A percentile compares a stretch with the other conserved stretches of the same genome.
phyloP scores from a whole-genome alignment of 345 rosid species.

The Eutrema heterophyllum region DNA sequence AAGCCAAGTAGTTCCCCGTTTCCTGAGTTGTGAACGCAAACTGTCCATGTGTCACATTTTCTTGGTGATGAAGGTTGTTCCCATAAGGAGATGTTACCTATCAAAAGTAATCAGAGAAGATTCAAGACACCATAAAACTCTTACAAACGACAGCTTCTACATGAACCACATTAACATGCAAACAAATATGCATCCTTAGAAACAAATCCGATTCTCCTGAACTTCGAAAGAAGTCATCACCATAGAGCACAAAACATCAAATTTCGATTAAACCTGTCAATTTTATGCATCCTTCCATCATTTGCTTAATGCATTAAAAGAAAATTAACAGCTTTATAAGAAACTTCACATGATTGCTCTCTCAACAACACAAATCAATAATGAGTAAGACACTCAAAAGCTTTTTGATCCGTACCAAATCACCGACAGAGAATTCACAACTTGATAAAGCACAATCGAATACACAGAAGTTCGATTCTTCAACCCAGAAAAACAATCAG shows the following conservation, averaged over 20 bases:
- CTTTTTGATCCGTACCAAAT: background rate
- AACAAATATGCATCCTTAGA: background rate
- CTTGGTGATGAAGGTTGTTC: constrained; percentile 59
- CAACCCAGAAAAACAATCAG: background rate
- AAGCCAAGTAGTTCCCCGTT: constrained; percentile 75
- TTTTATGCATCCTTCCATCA: background rate
- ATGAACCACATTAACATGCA: background rate
- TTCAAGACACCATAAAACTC: background rate
- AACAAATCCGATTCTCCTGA: background rate
- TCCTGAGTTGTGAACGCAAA: constrained; percentile 90
- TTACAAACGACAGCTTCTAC: background rate
- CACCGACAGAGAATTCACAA: background rate
- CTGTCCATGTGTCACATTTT: constrained; percentile 74
- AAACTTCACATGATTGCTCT: background rate
- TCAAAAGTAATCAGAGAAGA: background rate
- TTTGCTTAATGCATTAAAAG: background rate
- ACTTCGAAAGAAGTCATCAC: background rate
- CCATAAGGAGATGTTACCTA: constrained; percentile 91
- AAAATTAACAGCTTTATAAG: background rate
- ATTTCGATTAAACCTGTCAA: background rate
- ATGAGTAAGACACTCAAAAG: background rate
- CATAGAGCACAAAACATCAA: background rate
- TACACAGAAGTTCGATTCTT: background rate
- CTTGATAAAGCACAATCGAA: background rate
- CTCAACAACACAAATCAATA: constrained; percentile 6